phyloP scores from a whole-genome alignment of 2,329 filamentous ascomycete genomes.

The Acephala macrosclerotiorum region DNA sequence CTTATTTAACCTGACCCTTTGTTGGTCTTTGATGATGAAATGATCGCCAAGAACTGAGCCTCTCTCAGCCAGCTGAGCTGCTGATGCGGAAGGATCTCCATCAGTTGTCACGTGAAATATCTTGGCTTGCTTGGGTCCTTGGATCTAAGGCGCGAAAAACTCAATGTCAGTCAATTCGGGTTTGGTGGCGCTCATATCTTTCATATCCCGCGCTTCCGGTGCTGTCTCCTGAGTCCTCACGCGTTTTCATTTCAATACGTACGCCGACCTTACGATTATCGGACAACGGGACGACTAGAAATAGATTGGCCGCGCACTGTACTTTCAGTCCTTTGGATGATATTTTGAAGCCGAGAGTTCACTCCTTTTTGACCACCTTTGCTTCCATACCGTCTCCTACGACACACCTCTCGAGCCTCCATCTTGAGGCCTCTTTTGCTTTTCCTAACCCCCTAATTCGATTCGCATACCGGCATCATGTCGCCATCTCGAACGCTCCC shows the following conservation, averaged over 20 bases:
- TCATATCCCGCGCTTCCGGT: conserved; percentile 11
- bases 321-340: neutral
- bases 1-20: neutral
- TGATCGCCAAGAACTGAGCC: neutral
- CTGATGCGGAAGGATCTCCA: neutral
- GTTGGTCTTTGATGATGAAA: neutral
- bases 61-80: neutral
- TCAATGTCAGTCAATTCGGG: neutral
- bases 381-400: neutral
- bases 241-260: conserved; percentile 14
- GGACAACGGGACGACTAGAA: neutral
- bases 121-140: neutral
- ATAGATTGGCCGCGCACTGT: neutral
- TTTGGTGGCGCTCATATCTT: neutral
- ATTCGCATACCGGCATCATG: conserved; percentile 36
- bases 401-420: neutral
- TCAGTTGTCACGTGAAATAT: neutral
- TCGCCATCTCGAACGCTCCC: conserved; percentile 88
- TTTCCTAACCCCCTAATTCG: neutral
- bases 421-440: conserved; percentile 4
- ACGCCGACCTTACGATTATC: neutral
- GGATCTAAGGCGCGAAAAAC: neutral
- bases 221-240: conserved; percentile 21
- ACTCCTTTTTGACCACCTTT: conserved; percentile 2
- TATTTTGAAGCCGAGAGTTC: conserved; percentile 8